Evolutionary conservation across 305 asterid species (phyloP).

Genomic region (Fraxinus floribunda): DNA sequence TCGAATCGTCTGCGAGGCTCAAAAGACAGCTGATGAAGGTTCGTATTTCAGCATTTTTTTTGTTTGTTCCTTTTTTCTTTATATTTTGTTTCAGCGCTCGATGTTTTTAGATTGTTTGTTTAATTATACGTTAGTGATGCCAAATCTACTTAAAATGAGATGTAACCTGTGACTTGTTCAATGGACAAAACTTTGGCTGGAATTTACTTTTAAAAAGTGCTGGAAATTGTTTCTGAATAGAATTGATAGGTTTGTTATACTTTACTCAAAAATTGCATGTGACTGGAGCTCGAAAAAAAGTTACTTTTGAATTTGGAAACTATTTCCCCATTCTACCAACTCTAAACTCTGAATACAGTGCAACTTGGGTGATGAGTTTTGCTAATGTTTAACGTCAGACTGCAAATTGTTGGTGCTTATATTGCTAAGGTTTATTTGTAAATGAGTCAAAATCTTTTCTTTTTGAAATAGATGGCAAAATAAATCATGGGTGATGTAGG

Average conservation of each 20-base stretch:
- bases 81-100: background rate
- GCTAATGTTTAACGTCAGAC: background rate
- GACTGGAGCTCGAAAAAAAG: background rate
- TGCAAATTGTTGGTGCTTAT: background rate
- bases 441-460: background rate
- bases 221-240: background rate
- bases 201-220: conserved; percentile 7
- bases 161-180: background rate
- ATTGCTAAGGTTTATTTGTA: background rate
- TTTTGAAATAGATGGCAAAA: background rate
- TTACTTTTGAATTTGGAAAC: background rate
- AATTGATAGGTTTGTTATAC: background rate
- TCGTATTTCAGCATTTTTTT: background rate
- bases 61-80: background rate
- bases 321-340: background rate
- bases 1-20: conserved; percentile 72
- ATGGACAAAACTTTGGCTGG: conserved; percentile 3
- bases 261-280: background rate
- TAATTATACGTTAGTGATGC: background rate
- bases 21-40: conserved; percentile 65
- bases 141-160: background rate
- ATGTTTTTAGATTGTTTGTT: background rate
- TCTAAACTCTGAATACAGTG: background rate
- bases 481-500: background rate
- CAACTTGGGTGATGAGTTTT: background rate